These are phyloP conservation scores for Syncephalastrum contaminatum DNA, from an alignment of 371 early-diverging fungal genomes.

Conservation along the genomic window DNA sequence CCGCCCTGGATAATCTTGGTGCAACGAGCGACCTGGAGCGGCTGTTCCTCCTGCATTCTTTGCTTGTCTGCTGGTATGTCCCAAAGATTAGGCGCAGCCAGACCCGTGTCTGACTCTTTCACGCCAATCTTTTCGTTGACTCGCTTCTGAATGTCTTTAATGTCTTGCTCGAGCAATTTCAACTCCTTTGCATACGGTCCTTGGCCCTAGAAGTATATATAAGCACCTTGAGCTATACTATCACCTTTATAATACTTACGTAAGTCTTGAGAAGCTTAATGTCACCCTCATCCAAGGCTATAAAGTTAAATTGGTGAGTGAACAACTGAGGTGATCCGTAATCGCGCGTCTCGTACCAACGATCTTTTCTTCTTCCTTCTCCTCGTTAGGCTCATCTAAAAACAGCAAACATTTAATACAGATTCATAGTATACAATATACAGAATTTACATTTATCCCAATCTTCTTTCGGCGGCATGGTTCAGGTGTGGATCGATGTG, in stretches of 20 bases:
- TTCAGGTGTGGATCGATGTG: constrained; percentile 2
- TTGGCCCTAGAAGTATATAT: constrained; percentile 73
- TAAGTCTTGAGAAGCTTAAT: constrained; percentile 94
- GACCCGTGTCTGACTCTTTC: constrained; percentile 99
- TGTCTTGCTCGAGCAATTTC: constrained; percentile 87
- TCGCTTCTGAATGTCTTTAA: constrained; percentile 93
- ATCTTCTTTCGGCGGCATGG: constrained; percentile 67
- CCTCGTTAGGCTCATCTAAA: constrained; percentile 82
- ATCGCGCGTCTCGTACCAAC: constrained; percentile 60
- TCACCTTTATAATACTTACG: constrained; percentile 45
- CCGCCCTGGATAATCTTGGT: constrained; percentile 93
- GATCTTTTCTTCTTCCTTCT: constrained; percentile 82
- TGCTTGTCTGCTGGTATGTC: constrained; percentile 99
- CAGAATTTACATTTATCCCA: constrained; percentile 93
- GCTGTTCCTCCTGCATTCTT: constrained; percentile 95
- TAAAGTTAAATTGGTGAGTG: neutral
- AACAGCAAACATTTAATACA: constrained; percentile 7
- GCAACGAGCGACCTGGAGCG: constrained; percentile 97
- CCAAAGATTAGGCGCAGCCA: constrained; percentile 99
- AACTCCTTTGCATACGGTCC: constrained; percentile 95
- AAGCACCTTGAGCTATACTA: neutral
- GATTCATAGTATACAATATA: neutral
- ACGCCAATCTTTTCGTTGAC: constrained; percentile 98
- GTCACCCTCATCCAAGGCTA: constrained; percentile 94
- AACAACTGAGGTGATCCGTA: neutral